Base-by-base conservation (phyloP, 768 basidiomycete species). In the Bullera alba region DNA sequence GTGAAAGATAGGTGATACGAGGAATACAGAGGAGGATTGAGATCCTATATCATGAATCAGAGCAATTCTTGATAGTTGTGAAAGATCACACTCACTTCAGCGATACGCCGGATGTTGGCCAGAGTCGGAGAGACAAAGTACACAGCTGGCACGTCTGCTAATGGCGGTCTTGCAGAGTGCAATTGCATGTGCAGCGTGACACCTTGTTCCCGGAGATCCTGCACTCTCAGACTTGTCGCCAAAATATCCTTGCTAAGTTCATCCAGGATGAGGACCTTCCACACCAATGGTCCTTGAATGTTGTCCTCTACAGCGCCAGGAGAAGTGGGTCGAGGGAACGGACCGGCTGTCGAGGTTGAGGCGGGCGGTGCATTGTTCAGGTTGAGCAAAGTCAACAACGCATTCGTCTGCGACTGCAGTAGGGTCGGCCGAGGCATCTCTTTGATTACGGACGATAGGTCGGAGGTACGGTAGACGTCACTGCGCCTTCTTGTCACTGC, bases 131-230 rank as follows among this genome's bases (percentile, higher is more conserved):
- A 80, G 44, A 97, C 86, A 68, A 99, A 95, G 76, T 99, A 99
- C 26, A 97, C 80, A 1, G 95, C 91, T 16, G 95, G 95, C 1
- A 99, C 95, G 70, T 99, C 95, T 10, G 87, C 81, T 34, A 99
- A 76, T 4, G 90, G 80, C 23, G 95, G 95, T 50, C 95, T 80
- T 29, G 81, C 75, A 0, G 90, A 83, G 69, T 96, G 91, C 4
- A 97, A 75, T 77, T 97, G 95, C 56, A 97, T 90, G 75, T 99
- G 95, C 51, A 99, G 78, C 7, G 95, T 99, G 35, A 99, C 91
- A 27, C 95, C 95, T 42, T 88, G 87, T 65, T 97, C 93, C 49
- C 95, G 80, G 55, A 99, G 78, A 75, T 97, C 95, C 73, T 96
- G 92, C 5, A 99, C 95, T 47, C 92, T 82, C 57, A 99, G 75